Evolutionary conservation across 371 early-diverging fungal species (phyloP), one percentile per base, ranked within the genome.

Genomic region (Encephalitozoon hellem): DNA sequence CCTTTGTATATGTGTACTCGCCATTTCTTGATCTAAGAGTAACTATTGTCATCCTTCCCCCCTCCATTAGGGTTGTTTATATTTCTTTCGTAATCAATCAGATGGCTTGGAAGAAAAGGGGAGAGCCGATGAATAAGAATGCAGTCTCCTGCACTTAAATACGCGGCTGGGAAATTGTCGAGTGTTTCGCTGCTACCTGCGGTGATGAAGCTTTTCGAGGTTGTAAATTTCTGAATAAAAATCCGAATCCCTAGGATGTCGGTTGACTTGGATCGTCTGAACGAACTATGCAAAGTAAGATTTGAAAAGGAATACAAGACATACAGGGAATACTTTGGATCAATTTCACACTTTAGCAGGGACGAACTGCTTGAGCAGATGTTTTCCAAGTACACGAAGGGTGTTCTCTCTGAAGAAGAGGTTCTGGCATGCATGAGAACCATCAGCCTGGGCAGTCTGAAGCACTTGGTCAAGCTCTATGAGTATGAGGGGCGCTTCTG

Each of bases 11-110:
- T 28, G 38, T 38, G n/a, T 59, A 59, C 12, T 59, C 38, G 2
- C 59, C 59, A 59, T 59, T 21, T 18, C 34, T 59, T 18, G 59
- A 59, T 5, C 38, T 30, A 30, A 59, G 30, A 6, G 59, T 59
- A 30, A 59, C 25, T 34, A 59, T 59, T 12, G 38, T 38, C 59
- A 59, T 59, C 18, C 18, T 11, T 11, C n/a, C 15, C 32, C 21
- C 15, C 15, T 34, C 18, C 18, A 18, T 0, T 28, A 18, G 59
- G 59, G 59, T 28, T 28, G 28, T 38, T 59, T 59, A 59, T 59
- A 59, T 59, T 34, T 59, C 38, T 59, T 59, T 59, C n/a, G 30
- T 30, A 15, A 59, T 59, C 59, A 59, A 59, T 59, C 59, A 59
- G 59, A 59, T 38, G 30, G 34, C 18, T 21, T n/a, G 34, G 38